Base-by-base conservation (phyloP, 768 basidiomycete genomes). In the Hypholoma fasciculare region DNA sequence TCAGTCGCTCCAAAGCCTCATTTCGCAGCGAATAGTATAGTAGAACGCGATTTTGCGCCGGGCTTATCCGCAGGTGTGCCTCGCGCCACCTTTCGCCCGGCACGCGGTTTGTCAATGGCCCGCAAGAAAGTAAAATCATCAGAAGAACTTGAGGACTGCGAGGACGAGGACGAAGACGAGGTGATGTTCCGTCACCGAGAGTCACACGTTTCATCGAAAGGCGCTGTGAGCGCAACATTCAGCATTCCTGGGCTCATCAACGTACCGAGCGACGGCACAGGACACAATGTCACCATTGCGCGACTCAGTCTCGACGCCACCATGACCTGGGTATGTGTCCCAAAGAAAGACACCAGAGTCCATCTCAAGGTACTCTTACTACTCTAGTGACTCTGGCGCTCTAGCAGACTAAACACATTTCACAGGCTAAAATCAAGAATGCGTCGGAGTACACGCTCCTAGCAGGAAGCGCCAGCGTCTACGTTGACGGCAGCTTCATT, bases 401-500 rank as follows among this genome's bases (percentile, higher is more conserved):
- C 44, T 36, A 46, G 36, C 42, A 51, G 44, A 38, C 62, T 27
- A 26, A 17, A n/a, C n/a, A n/a, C 2, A 26, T 11, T 43, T 16
- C 42, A 23, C 60, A 83, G 78, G 79, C 77, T 12, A 76, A 71
- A 50, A 75, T 86, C 56, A 78, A 77, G 67, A 86, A 86, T 60
- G 76, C 76, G 12, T 83, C 81, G 5, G 79, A 82, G 26, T 83
- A 82, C 58, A 78, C 79, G 2, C 66, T 87, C 1, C 72, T 87
- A 8, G 62, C 69, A 0, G 85, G 85, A 0, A 61, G 65, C 0
- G 79, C 79, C 0, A 81, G 76, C 59, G 75, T 85, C 0, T 86
- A 83, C 63, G 73, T 86, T 34, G 81, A 86, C 64, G 82, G 82
- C 34, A 79, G 78, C 56, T 85, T 83, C 65, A 81, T 86, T 13